Percentiles rank a stretch among this genome's conserved stretches.
These are phyloP conservation scores for Echinosophora koreensis DNA, from an alignment of 306 rosid species.

Conservation along the genomic window DNA sequence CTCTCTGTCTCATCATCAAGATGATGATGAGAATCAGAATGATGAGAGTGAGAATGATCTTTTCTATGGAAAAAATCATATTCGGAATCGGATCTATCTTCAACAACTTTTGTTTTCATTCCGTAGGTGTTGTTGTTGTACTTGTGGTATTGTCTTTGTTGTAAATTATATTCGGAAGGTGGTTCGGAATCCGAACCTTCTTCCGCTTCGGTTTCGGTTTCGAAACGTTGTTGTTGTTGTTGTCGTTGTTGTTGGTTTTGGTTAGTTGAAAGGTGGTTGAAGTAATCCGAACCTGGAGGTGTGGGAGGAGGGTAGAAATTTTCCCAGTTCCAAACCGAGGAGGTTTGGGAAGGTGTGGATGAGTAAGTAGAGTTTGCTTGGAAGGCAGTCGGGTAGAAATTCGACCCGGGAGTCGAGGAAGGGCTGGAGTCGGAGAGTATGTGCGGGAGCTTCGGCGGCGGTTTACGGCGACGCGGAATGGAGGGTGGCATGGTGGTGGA, in stretches of 20 bases:
- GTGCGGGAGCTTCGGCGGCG: slow-evolving; percentile 85
- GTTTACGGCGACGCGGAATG: slow-evolving; percentile 58
- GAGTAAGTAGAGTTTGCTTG: slow-evolving; percentile 80
- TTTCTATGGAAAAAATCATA: slow-evolving; percentile 45
- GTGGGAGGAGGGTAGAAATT: slow-evolving; percentile 87
- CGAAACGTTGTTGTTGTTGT: not conserved
- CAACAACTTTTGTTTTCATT: not conserved
- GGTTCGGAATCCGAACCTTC: not conserved
- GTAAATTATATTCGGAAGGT: not conserved
- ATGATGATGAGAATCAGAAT: slow-evolving; percentile 4
- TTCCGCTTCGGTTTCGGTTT: not conserved
- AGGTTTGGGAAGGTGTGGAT: slow-evolving; percentile 90
- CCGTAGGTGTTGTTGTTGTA: not conserved
- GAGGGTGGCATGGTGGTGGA: slow-evolving; percentile 20
- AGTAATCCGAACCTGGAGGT: slow-evolving; percentile 89
- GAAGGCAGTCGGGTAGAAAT: slow-evolving; percentile 72
- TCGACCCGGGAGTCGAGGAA: slow-evolving; percentile 64
- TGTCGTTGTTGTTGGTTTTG: not conserved
- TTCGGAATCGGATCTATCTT: slow-evolving; percentile 47
- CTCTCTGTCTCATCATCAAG: slow-evolving; percentile 69
- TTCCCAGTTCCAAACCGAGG: slow-evolving; percentile 98
- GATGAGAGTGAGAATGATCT: not conserved
- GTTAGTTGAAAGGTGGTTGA: slow-evolving; percentile 45
- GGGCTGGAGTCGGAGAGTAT: slow-evolving; percentile 88
- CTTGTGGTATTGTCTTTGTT: not conserved